A percentile compares a stretch with the other conserved stretches of the same genome.
Conservation (phyloP, 371 early-diverging fungal genomes). For the Entomophthora muscae region DNA sequence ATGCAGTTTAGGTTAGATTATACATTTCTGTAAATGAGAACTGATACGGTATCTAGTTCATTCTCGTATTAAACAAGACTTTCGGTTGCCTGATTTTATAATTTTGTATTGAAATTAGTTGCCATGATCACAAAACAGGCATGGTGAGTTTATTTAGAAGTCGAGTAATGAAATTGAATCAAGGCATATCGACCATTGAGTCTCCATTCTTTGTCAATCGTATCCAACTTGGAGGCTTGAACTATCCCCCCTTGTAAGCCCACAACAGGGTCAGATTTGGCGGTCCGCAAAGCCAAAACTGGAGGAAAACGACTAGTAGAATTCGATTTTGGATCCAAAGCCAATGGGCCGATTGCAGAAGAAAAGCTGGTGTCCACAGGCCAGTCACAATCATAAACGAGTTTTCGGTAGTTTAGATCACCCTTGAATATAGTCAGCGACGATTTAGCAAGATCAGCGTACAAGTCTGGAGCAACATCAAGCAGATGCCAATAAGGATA, state of each 20-base stretch:
- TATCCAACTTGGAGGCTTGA: constrained; percentile 24
- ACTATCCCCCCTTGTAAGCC: constrained; percentile 49
- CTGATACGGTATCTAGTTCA: too few relatives aligned
- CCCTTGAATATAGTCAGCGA: constrained; percentile 80
- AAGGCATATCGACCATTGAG: constrained; percentile 59
- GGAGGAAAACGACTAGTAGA: constrained; percentile 24
- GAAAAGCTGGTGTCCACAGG: constrained; percentile 56
- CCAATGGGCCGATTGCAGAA: constrained; percentile 57
- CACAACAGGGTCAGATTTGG: constrained; percentile 72
- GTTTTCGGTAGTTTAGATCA: constrained; percentile 89
- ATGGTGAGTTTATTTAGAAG: too few relatives aligned
- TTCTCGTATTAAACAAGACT: too few relatives aligned
- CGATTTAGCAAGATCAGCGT: constrained; percentile 28
- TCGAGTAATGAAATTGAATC: constrained; percentile 19
- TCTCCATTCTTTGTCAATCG: constrained; percentile 18
- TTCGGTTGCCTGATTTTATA: too few relatives aligned
- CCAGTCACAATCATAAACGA: constrained; percentile 78
- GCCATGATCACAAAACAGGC: too few relatives aligned
- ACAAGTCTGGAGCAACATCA: constrained; percentile 36
- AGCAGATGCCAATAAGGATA: constrained; percentile 59
- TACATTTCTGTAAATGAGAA: too few relatives aligned
- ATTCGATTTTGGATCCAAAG: constrained; percentile 12
- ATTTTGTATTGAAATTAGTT: too few relatives aligned
- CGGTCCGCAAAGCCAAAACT: constrained; percentile 60
- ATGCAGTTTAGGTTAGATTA: too few relatives aligned